A percentile compares a stretch with the other conserved stretches of the same genome.
Conservation (phyloP, 2,329 filamentous ascomycete species). For the Diaporthe australafricana region DNA sequence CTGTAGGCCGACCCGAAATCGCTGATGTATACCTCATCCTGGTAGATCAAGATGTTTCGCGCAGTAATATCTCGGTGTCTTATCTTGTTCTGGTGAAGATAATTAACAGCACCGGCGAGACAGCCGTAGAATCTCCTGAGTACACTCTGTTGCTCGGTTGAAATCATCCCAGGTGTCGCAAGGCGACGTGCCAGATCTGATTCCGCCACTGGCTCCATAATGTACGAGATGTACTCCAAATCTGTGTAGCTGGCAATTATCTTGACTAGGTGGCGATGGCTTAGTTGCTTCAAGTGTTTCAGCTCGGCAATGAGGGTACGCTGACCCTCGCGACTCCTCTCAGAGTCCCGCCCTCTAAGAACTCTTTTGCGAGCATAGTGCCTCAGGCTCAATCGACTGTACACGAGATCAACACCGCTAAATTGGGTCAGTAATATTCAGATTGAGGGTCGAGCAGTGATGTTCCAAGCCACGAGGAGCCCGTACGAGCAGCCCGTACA, state of each 20-base stretch:
- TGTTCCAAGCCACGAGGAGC: not conserved
- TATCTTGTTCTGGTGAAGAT: constrained; percentile 35
- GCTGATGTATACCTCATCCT: constrained; percentile 35
- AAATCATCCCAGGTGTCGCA: not conserved
- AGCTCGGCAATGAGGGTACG: constrained; percentile 32
- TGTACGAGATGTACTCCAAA: constrained; percentile 38
- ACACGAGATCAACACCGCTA: constrained; percentile 38
- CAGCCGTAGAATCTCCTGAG: constrained; percentile 38
- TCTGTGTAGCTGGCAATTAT: constrained; percentile 40
- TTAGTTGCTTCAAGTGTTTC: constrained; percentile 17
- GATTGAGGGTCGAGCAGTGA: not conserved
- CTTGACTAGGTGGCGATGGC: constrained; percentile 37
- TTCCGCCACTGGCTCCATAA: constrained; percentile 38
- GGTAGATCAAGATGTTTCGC: constrained; percentile 37
- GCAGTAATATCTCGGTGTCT: constrained; percentile 37
- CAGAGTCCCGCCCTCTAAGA: constrained; percentile 9
- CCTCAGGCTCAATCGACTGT: constrained; percentile 35
- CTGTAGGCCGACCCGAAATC: constrained; percentile 39
- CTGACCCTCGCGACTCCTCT: constrained; percentile 24
- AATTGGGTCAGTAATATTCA: not conserved
- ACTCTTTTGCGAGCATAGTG: constrained; percentile 37
- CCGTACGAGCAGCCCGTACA: not conserved
- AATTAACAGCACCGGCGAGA: constrained; percentile 38
- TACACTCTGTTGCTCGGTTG: not conserved
- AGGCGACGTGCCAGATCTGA: constrained; percentile 33